Conservation (phyloP, 73 alveolate genomes). For the Paramecium caudatum region DNA sequence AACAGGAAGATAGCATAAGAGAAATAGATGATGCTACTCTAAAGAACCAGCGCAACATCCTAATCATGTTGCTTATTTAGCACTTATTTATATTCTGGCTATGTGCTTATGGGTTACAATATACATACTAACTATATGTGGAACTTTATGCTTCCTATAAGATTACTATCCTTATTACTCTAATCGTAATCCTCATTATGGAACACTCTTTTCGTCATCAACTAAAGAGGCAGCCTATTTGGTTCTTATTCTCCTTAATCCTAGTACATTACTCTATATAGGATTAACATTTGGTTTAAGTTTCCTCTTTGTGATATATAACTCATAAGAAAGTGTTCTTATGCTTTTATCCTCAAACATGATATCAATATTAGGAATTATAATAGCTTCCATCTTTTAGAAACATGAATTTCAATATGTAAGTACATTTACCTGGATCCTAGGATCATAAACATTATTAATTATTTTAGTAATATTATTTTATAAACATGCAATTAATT, state of each 20-base stretch:
- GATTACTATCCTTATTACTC: not conserved
- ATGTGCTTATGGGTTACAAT: not conserved
- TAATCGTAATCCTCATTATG: not conserved
- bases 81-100: slow-evolving; percentile 11
- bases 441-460: not conserved
- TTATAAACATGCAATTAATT: too few species aligned
- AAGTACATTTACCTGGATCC: slow-evolving; percentile 7
- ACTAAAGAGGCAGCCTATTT: not conserved
- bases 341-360: not conserved
- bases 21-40: not conserved
- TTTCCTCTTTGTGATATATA: not conserved
- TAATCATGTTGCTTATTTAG: not conserved
- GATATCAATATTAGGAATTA: not conserved
- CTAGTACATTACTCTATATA: not conserved
- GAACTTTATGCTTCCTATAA: not conserved
- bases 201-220: not conserved
- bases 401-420: slow-evolving; percentile 4
- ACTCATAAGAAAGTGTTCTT: not conserved
- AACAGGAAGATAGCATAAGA: not conserved
- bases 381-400: not conserved
- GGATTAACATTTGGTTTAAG: slow-evolving; percentile 1
- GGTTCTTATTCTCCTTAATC: not conserved
- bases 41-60: not conserved
- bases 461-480: not conserved
- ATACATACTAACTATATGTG: not conserved